Conservation (phyloP, 805 yeast genomes). For the Yamadazyma akitaensis region DNA sequence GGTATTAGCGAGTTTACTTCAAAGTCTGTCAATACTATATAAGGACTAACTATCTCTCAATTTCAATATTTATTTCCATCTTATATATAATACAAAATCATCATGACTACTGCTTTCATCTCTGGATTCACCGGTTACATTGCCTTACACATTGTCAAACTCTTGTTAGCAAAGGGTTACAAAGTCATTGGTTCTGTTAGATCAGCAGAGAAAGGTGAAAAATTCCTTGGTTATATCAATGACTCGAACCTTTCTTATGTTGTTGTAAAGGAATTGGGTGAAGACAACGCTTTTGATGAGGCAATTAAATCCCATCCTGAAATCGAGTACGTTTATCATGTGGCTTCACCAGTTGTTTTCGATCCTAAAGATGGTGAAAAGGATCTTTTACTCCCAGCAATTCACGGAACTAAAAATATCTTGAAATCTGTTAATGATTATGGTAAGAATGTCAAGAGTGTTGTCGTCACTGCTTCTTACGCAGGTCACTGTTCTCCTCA, state of each 20-base stretch:
- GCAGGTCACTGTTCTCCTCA: conserved; percentile 1
- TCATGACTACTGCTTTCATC: conserved; percentile 24
- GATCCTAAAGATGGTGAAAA: conserved; percentile 18
- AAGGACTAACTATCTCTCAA: no score
- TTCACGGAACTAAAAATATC: conserved; percentile 34
- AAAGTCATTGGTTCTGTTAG: conserved; percentile 52
- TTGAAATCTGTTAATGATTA: conserved; percentile 43
- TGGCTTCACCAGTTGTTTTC: conserved; percentile 28
- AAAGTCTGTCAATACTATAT: no score
- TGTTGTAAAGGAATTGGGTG: conserved; percentile 20
- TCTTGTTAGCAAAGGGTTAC: conserved; percentile 37
- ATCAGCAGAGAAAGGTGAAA: conserved; percentile 39
- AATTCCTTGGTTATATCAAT: conserved; percentile 22
- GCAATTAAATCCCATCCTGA: conserved; percentile 13
- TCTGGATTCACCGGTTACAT: conserved; percentile 56
- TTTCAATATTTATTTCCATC: no score
- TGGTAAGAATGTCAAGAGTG: conserved; percentile 40
- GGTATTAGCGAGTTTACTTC: no score
- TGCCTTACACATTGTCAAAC: conserved; percentile 47
- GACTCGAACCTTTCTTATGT: conserved; percentile 17
- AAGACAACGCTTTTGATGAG: conserved; percentile 23
- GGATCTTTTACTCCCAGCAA: conserved; percentile 27
- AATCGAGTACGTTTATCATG: conserved; percentile 16
- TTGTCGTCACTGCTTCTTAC: conserved; percentile 51
- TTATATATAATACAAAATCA: neutral